These are phyloP conservation scores for Macrolepiota albuminosa DNA, from an alignment of 768 basidiomycete species.

Conservation along the genomic window DNA sequence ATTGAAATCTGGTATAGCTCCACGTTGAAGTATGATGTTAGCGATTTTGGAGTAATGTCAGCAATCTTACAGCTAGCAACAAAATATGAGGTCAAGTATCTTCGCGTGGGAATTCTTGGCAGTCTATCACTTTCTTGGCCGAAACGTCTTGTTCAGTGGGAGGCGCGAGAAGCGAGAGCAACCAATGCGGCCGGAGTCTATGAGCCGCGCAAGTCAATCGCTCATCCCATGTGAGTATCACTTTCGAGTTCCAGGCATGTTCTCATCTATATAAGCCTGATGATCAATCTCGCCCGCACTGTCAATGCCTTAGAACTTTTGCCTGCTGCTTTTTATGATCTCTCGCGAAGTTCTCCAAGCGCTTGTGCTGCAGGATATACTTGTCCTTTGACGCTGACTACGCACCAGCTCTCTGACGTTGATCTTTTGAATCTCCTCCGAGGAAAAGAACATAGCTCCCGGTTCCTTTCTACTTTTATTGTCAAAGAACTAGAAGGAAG, in stretches of 20 bases:
- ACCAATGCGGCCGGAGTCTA: conserved; percentile 48
- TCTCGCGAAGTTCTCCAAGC: conserved; percentile 64
- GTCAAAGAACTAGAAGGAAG: conserved; percentile 71
- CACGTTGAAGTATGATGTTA: conserved; percentile 38
- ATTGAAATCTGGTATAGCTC: conserved; percentile 31
- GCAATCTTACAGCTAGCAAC: conserved; percentile 60
- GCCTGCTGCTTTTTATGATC: conserved; percentile 77
- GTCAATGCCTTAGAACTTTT: conserved; percentile 53
- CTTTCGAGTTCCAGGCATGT: conserved; percentile 4
- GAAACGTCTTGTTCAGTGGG: conserved; percentile 58
- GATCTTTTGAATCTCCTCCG: conserved; percentile 60
- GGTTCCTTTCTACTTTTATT: conserved; percentile 75
- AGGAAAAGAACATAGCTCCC: conserved; percentile 68
- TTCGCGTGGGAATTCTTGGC: conserved; percentile 54
- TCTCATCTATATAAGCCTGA: conserved; percentile 34
- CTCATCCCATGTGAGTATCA: conserved; percentile 63
- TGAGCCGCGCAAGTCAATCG: conserved; percentile 46
- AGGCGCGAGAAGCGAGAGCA: conserved; percentile 55
- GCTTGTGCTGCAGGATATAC: conserved; percentile 51
- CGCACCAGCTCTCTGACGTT: conserved; percentile 39
- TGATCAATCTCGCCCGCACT: conserved; percentile 64
- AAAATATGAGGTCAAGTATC: conserved; percentile 54
- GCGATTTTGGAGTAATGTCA: conserved; percentile 50
- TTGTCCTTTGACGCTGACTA: conserved; percentile 26
- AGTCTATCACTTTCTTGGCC: conserved; percentile 57